Evolutionary conservation across 2,329 filamentous ascomycete genomes (phyloP), one percentile per base, ranked within the genome.

Genomic region (Pseudocercospora macadamiae): DNA sequence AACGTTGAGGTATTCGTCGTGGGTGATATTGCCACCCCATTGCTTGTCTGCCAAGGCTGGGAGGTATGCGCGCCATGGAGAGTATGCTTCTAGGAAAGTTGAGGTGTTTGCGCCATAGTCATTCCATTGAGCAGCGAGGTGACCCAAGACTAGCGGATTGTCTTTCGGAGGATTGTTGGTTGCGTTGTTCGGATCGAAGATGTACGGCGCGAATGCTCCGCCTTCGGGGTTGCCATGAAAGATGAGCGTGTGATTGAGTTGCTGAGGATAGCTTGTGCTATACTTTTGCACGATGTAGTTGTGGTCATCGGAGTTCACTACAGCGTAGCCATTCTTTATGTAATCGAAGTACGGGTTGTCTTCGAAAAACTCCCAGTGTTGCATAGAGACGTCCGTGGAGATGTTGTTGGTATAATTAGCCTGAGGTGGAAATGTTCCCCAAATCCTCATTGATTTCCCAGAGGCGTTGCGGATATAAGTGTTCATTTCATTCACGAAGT

Each of bases 331-430:
- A 39, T 80, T 77, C 8, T 73, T 52, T 54, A 72, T 77, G 68
- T 71, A 82, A 61, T 73, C 73, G 49, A 68, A 70, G 32, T 79
- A 71, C 0, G 82, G 80, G 54, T 84, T 78, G 2, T 80, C 82
- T 60, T 83, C 81, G 36, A 79, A 82, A 63, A 76, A 81, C 44
- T 80, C 79, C 82, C 82, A 84, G 64, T 86, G 83, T 67, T 85
- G 82, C 19, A 84, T 75, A 1, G 78, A 79, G 26, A 83, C 76
- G 32, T 79, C 74, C 3, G 66, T 75, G 37, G 75, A 67, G 36
- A 83, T 75, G 30, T 78, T 78, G 4, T 70, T 59, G 1, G 72
- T 73, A 34, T 65, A 64, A 26, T 72, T 69, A 5, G 23, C 42
- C 26, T 61, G 48, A 0, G 82, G 81, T 16, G 81, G 79, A 51